Evolutionary conservation across 2,329 filamentous ascomycete species (phyloP).

Genomic region (Aspergillus ochraceus): DNA sequence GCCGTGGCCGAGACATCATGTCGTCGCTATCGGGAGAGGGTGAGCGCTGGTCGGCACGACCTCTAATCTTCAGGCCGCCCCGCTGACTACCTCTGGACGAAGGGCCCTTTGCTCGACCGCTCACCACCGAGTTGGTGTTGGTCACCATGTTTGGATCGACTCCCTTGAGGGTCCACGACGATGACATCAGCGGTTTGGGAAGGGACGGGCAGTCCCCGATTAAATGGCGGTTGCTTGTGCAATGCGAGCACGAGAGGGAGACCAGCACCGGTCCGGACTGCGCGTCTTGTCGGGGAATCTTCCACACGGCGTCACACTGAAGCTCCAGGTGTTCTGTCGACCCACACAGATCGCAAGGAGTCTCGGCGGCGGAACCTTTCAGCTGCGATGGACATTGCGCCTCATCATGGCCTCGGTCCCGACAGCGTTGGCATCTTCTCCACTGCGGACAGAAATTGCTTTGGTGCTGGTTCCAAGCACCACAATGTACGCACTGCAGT

Average conservation of each 20-base stretch:
- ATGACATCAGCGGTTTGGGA: conserved; percentile 26
- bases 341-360: conserved; percentile 63
- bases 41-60: conserved; percentile 32
- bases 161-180: conserved; percentile 41
- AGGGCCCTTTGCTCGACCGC: conserved; percentile 12
- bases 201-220: conserved; percentile 46
- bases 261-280: conserved; percentile 34
- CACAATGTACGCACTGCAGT: conserved; percentile 43
- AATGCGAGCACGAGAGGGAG: conserved; percentile 47
- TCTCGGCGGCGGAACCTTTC: conserved; percentile 38
- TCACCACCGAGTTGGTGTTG: conserved; percentile 36
- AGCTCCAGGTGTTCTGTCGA: conserved; percentile 58
- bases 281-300: conserved; percentile 30
- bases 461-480: conserved; percentile 41
- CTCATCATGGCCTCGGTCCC: conserved; percentile 60
- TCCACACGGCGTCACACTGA: conserved; percentile 62
- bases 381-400: conserved; percentile 58
- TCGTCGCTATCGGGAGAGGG: conserved; percentile 38
- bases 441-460: conserved; percentile 42
- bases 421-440: conserved; percentile 56
- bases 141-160: conserved; percentile 38
- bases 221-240: conserved; percentile 44
- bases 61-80: conserved; percentile 36
- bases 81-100: conserved; percentile 18
- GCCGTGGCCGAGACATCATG: conserved; percentile 29